A percentile compares a stretch with the other conserved stretches of the same genome.
These are phyloP conservation scores for Phyllosticta capitalensis DNA, from an alignment of 2,329 filamentous ascomycete genomes.

Conservation along the genomic window DNA sequence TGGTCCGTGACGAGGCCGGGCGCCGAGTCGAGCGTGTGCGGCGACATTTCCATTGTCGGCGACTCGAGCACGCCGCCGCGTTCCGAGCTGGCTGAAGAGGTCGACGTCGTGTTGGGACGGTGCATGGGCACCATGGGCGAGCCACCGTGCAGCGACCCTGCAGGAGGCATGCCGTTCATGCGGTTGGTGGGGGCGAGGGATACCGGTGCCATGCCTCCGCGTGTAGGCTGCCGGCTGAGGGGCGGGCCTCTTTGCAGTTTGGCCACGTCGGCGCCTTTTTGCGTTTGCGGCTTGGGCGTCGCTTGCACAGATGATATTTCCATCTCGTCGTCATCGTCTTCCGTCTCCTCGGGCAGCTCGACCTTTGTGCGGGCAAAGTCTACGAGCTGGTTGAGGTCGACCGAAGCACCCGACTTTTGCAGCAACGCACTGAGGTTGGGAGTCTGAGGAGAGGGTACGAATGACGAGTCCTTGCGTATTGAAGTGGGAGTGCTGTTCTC, in stretches of 20 bases:
- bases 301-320: background rate
- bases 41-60: slow-evolving; percentile 32
- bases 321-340: slow-evolving; percentile 21
- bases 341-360: slow-evolving; percentile 26
- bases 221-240: slow-evolving; percentile 7
- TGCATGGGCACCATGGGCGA: background rate
- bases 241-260: background rate
- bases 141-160: background rate
- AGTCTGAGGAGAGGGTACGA: slow-evolving; percentile 30
- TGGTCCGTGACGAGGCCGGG: slow-evolving; percentile 42
- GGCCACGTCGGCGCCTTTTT: slow-evolving; percentile 4
- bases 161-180: background rate
- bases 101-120: background rate
- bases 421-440: slow-evolving; percentile 34
- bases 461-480: slow-evolving; percentile 15
- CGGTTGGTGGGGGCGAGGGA: slow-evolving; percentile 15
- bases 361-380: slow-evolving; percentile 27
- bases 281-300: slow-evolving; percentile 19
- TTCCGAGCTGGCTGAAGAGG: background rate
- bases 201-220: slow-evolving; percentile 20
- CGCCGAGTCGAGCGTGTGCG: slow-evolving; percentile 39
- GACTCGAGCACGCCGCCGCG: slow-evolving; percentile 3
- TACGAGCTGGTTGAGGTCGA: slow-evolving; percentile 28
- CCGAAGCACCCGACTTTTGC: slow-evolving; percentile 33
- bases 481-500: background rate